Evolutionary conservation across 2,329 filamentous ascomycete genomes (phyloP).

Genomic region (Cercospora zeae-maydis): DNA sequence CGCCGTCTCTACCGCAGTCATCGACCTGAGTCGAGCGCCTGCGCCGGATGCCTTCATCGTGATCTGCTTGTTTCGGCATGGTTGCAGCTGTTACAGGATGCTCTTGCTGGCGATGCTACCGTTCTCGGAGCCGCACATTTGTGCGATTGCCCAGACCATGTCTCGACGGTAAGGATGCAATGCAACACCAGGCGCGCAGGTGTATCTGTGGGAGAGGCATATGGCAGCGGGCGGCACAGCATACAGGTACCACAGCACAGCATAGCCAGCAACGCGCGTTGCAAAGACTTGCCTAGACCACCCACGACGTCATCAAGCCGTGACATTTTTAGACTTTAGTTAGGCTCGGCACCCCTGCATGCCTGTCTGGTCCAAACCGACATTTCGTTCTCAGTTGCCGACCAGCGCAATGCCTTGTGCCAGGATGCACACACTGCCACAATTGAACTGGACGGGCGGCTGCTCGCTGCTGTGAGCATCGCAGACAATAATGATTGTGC

Average conservation of each 20-base stretch:
- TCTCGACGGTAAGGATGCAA: not conserved
- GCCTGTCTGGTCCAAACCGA: not conserved
- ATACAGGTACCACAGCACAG: too few species aligned
- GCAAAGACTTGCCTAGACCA: not conserved
- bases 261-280: not conserved
- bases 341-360: not conserved
- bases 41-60: conserved; percentile 20
- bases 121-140: not conserved
- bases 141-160: not conserved
- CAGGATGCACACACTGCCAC: not conserved
- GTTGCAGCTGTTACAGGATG: not conserved
- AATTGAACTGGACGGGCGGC: too few species aligned
- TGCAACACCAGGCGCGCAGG: not conserved
- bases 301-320: not conserved
- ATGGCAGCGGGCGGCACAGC: not conserved
- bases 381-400: not conserved
- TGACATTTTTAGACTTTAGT: not conserved
- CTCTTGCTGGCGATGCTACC: not conserved
- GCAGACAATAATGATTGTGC: too few species aligned
- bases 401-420: not conserved
- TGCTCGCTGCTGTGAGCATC: too few species aligned
- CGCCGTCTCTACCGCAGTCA: conserved; percentile 3
- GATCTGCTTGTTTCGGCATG: not conserved
- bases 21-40: conserved; percentile 14
- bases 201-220: not conserved